Evolutionary conservation across 371 early-diverging fungal species (phyloP).

Genomic region (Rhizopus microsporus): DNA sequence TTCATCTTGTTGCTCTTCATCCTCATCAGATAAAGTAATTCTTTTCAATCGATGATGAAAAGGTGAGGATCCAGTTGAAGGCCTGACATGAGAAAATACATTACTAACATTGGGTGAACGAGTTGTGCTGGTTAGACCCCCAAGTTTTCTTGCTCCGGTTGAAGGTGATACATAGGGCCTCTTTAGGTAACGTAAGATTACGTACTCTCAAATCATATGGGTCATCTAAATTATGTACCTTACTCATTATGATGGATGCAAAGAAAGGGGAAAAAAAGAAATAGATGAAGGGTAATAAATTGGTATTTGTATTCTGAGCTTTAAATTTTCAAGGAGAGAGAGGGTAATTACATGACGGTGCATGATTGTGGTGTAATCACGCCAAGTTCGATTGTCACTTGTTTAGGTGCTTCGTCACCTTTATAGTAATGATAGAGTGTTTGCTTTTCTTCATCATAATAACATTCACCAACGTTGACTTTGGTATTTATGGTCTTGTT

Average conservation of each 20-base stretch:
- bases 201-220: not conserved
- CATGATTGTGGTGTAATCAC: constrained; percentile 8
- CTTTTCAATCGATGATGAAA: constrained; percentile 11
- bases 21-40: constrained; percentile 16
- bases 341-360: constrained; percentile 11
- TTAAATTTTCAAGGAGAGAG: not conserved
- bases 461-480: constrained; percentile 69
- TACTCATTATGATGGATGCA: constrained; percentile 9
- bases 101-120: constrained; percentile 33
- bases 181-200: constrained; percentile 4
- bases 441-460: constrained; percentile 63
- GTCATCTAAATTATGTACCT: constrained; percentile 7
- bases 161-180: constrained; percentile 31
- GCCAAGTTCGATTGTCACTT: constrained; percentile 10
- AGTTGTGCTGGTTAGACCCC: constrained; percentile 15
- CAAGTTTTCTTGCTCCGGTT: constrained; percentile 28
- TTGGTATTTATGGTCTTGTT: constrained; percentile 45
- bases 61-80: not conserved
- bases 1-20: constrained; percentile 14
- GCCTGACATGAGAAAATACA: constrained; percentile 24
- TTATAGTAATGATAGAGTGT: constrained; percentile 58
- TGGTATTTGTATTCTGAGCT: not conserved
- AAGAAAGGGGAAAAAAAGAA: constrained; percentile 6
- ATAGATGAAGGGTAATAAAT: not conserved
- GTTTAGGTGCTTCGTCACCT: not conserved